Conservation (phyloP, 2,329 filamentous ascomycete genomes). For the Ambrosiella xylebori region DNA sequence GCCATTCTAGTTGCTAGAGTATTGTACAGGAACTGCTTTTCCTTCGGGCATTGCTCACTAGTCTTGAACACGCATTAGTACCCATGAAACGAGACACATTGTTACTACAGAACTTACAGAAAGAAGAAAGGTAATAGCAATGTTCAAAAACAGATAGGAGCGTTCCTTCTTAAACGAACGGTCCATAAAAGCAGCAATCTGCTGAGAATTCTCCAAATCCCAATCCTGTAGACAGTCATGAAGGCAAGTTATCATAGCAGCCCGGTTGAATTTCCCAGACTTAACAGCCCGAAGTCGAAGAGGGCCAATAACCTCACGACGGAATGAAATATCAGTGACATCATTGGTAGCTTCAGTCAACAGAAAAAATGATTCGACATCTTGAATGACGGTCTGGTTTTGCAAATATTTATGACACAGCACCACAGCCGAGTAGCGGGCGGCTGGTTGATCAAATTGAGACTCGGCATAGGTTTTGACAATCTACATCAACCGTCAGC, state of each 20-base stretch:
- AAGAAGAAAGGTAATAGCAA: constrained; percentile 34
- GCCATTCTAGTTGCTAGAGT: constrained; percentile 25
- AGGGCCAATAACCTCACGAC: constrained; percentile 30
- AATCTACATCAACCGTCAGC: constrained; percentile 1
- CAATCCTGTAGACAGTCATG: constrained; percentile 35
- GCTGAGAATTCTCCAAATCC: constrained; percentile 21
- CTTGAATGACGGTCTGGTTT: constrained; percentile 29
- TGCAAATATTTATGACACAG: constrained; percentile 18
- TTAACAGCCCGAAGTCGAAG: constrained; percentile 25
- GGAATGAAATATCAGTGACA: constrained; percentile 24
- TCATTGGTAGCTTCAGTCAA: constrained; percentile 36
- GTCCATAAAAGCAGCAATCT: constrained; percentile 39
- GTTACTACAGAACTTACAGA: constrained; percentile 24
- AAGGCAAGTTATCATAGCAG: constrained; percentile 30
- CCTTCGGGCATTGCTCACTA: constrained; percentile 28
- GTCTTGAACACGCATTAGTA: constrained; percentile 19
- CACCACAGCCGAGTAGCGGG: constrained; percentile 6
- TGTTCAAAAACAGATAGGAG: constrained; percentile 36
- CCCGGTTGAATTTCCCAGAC: constrained; percentile 36
- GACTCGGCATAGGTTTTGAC: constrained; percentile 4
- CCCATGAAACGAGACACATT: neutral
- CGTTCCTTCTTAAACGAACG: constrained; percentile 32
- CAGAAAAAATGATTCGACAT: constrained; percentile 34
- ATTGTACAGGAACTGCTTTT: constrained; percentile 34
- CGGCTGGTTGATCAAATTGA: constrained; percentile 3